Evolutionary conservation across 1,284 basidiomycete genomes (phyloP), one percentile per base, ranked within the genome.

Genomic region (Hymenochaete sp.): DNA sequence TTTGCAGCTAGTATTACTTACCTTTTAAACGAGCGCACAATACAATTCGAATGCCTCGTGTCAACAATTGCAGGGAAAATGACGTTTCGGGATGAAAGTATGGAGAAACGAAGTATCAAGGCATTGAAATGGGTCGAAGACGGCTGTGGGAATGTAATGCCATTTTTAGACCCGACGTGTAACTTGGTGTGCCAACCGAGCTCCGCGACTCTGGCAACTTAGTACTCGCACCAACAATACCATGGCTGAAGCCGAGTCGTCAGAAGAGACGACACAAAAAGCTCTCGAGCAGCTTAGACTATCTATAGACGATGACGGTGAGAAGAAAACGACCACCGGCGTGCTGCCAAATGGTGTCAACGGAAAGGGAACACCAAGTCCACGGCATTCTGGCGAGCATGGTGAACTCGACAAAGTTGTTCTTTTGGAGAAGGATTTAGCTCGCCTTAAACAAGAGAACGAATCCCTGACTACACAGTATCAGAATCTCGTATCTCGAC

Each of bases 381-480:
- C 45, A 36, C 29, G 49, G 22, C 41, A 36, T 22, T 44, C 47
- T 37, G 41, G 43, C 9, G 45, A 48, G n/a, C 41, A 43, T 26
- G 32, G 38, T 29, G 42, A 26, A 3, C 26, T 24, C 19, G 48
- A 49, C 16, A 45, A 44, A 37, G 26, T 33, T 24, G 36, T 31
- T 10, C 19, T 48, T 14, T 19, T 49, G 5, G 39, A 68, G 9
- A 59, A 66, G 50, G 54, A 63, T 18, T 64, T 70, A 46, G 47
- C 40, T 14, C n/a, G 47, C 3, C 35, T 58, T 8, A 54, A 72
- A 44, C 77, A 83, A 52, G 93, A 98, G 67, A 92, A 91, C 63
- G 92, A 96, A 50, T 68, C 73, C 4, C 73, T 93, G 35, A 82
- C 85, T 16, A 67, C 78, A 16, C 92, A 98, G 61, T 96, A 98